Percentiles rank a stretch among this genome's conserved stretches.
Evolutionary conservation across 768 basidiomycete genomes (phyloP).

Genomic region (Naganishia onofrii): DNA sequence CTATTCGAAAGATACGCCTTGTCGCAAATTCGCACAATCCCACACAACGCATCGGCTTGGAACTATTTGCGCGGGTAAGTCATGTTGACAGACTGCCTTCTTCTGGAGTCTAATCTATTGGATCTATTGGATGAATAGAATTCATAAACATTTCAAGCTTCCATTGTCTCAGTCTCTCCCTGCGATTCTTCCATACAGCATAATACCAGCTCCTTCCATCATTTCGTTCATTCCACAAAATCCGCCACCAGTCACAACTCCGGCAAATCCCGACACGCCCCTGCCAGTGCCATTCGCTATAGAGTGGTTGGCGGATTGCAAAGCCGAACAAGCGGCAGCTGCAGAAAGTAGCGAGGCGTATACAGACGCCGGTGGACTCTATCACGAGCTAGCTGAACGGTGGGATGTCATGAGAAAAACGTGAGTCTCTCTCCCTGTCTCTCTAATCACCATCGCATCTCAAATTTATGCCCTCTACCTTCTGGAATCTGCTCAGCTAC

Average conservation of each 20-base stretch:
- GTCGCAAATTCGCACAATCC: conserved; percentile 74
- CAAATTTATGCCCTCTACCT: no score
- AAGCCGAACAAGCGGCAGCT: conserved; percentile 57
- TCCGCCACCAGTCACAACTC: conserved; percentile 53
- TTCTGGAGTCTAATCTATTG: neutral
- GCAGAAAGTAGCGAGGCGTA: conserved; percentile 47
- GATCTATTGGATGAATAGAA: neutral
- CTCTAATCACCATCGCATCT: neutral
- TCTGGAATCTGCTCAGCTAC: conserved; percentile 24
- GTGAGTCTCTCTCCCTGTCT: conserved; percentile 26
- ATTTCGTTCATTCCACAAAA: conserved; percentile 2
- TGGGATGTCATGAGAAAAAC: conserved; percentile 34
- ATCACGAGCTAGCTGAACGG: conserved; percentile 27
- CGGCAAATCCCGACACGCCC: conserved; percentile 66
- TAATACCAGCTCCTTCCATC: conserved; percentile 8
- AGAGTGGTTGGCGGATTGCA: conserved; percentile 74
- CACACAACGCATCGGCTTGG: conserved; percentile 94
- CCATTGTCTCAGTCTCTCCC: conserved; percentile 61
- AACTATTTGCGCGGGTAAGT: conserved; percentile 76
- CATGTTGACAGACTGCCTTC: conserved; percentile 33
- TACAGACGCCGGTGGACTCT: conserved; percentile 22
- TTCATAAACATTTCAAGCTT: conserved; percentile 62
- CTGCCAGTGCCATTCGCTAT: conserved; percentile 75
- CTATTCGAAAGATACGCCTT: conserved; percentile 67
- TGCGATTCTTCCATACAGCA: conserved; percentile 68